Conservation (phyloP, 805 yeast species). For the Kockiozyma suomiensis region DNA sequence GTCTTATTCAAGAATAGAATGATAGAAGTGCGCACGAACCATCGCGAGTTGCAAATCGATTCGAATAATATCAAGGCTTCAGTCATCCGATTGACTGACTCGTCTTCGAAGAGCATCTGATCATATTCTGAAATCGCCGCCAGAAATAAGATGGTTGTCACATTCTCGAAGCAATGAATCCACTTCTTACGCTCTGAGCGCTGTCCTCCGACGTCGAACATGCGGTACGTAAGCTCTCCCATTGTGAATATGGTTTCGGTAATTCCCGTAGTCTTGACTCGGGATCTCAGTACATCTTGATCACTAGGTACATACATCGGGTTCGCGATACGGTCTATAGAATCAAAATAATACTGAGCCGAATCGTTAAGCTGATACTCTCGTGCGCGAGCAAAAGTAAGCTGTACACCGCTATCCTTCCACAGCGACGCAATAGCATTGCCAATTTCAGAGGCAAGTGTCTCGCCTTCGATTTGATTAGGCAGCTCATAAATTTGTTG, state of each 20-base stretch:
- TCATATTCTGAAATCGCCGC: slow-evolving; percentile 91
- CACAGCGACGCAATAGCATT: slow-evolving; percentile 70
- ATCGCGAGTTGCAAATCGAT: slow-evolving; percentile 76
- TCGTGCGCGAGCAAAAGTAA: slow-evolving; percentile 60
- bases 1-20: slow-evolving; percentile 87
- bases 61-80: slow-evolving; percentile 86
- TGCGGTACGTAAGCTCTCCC: slow-evolving; percentile 65
- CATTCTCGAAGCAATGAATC: slow-evolving; percentile 92
- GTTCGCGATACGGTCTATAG: slow-evolving; percentile 64
- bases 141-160: slow-evolving; percentile 84
- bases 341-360: slow-evolving; percentile 77
- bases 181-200: slow-evolving; percentile 87
- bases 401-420: slow-evolving; percentile 51
- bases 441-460: slow-evolving; percentile 60
- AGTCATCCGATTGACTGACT: slow-evolving; percentile 82
- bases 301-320: slow-evolving; percentile 71
- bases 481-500: slow-evolving; percentile 17
- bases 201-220: slow-evolving; percentile 97
- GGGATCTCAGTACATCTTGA: slow-evolving; percentile 82
- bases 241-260: slow-evolving; percentile 81
- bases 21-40: slow-evolving; percentile 86
- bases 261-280: slow-evolving; percentile 95
- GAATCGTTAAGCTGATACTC: slow-evolving; percentile 85
- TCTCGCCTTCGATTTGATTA: slow-evolving; percentile 22
- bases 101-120: slow-evolving; percentile 88